A percentile compares a stretch with the other conserved stretches of the same genome.
Evolutionary conservation across 805 yeast genomes (phyloP).

Genomic region (Tetrapisispora pingtungensis): DNA sequence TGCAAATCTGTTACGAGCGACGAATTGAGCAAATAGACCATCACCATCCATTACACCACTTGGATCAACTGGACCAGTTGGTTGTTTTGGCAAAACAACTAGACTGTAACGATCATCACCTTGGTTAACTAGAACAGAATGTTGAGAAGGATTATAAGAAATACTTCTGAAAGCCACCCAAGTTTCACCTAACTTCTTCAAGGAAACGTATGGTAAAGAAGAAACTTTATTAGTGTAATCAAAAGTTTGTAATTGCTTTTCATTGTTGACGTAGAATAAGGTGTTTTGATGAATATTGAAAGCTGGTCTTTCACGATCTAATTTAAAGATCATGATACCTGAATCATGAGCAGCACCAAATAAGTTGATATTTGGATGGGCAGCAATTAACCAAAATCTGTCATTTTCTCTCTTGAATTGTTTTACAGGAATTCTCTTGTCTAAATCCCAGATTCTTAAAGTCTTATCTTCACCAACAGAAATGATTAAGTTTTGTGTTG

Average conservation of each 20-base stretch:
- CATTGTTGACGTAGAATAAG: slow-evolving; percentile 66
- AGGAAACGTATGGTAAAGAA: slow-evolving; percentile 68
- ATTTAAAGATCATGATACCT: slow-evolving; percentile 95
- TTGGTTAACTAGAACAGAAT: slow-evolving; percentile 70
- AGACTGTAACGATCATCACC: slow-evolving; percentile 62
- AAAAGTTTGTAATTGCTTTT: slow-evolving; percentile 75
- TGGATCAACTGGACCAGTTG: slow-evolving; percentile 91
- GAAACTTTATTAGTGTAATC: slow-evolving; percentile 56
- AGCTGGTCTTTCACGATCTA: slow-evolving; percentile 89
- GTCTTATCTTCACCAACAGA: slow-evolving; percentile 96
- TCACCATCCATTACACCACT: slow-evolving; percentile 67
- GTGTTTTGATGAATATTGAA: slow-evolving; percentile 63
- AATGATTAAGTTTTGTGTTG: slow-evolving; percentile 80
- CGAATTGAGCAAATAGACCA: slow-evolving; percentile 79
- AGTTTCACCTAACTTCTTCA: slow-evolving; percentile 73
- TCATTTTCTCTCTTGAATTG: slow-evolving; percentile 90
- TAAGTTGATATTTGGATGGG: slow-evolving; percentile 83
- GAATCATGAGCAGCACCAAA: slow-evolving; percentile 96
- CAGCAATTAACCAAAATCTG: slow-evolving; percentile 85
- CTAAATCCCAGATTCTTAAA: slow-evolving; percentile 92
- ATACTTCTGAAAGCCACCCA: slow-evolving; percentile 81
- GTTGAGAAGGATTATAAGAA: slow-evolving; percentile 88
- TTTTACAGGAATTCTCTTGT: slow-evolving; percentile 85
- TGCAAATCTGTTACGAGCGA: slow-evolving; percentile 90
- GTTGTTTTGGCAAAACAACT: slow-evolving; percentile 71